Evolutionary conservation across 2,329 filamentous ascomycete species (phyloP), one percentile per base, ranked within the genome.

Genomic region (Beauveria sp.): DNA sequence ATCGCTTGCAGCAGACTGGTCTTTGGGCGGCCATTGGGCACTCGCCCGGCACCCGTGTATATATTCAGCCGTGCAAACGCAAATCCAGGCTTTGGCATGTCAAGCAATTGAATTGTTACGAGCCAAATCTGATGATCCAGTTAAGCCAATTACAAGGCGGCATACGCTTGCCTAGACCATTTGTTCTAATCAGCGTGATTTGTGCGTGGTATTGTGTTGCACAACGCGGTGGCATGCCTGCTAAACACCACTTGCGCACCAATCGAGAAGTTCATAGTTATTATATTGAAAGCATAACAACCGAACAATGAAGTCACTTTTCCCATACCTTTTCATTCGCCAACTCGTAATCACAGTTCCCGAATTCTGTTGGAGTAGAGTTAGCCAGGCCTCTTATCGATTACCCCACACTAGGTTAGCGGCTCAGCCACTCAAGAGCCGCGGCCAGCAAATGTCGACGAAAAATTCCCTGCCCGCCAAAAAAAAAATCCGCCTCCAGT

Each of bases 401-500:
- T 53, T 58, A 61, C 62, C 62, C 62, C 62, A 64, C 62, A 64
- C 53, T 52, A 43, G 20, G 24, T 28, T 22, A 26, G 40, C 3
- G 34, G 46, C 60, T 62, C 48, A 58, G 60, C 60, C 60, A 62
- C 45, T 62, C 60, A 58, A 57, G 40, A 58, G 49, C 51, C 57
- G 56, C 40, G 34, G 48, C 56, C 58, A 56, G 24, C 28, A 59
- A 43, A 34, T 53, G 61, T 61, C 18, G 34, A 56, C 38, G 48
- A 52, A 60, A 65, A 65, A 55, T 57, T 51, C 54, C 60, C 54
- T 46, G 48, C 60, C 53, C 46, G 26, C 48, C 42, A 57, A 62
- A 63, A 64, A 64, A 66, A 66, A 64, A 66, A 60, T 50, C 58
- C 61, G 60, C 54, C 62, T 59, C 58, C 42, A 51, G 48, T 61